Evolutionary conservation across 169 alveolate species (phyloP), one percentile per base, ranked within the genome.

Genomic region (Sarcocystis neurona): DNA sequence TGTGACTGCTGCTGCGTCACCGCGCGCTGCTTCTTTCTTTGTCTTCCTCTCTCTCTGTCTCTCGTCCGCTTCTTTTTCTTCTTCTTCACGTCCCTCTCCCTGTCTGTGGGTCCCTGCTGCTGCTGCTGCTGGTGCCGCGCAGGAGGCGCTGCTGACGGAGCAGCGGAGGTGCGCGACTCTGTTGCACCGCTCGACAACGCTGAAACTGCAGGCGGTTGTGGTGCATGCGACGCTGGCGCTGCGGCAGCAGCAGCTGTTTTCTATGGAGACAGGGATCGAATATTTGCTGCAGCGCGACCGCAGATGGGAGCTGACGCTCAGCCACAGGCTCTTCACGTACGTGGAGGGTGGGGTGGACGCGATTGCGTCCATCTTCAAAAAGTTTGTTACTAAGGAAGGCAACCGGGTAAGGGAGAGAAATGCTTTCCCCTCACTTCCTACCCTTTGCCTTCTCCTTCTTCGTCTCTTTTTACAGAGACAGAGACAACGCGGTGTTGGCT

Each of bases 271-370:
- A 4, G 88, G 87, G 41, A 68, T 90, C 60, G 82, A 79, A 32
- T 90, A 56, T 32, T 74, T 90, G 56, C 87, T 90, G 43, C 82
- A 84, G 32, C 79, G 82, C 58, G 93, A 90, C 68, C 56, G 85
- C 87, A 78, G 91, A 39, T 87, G 70, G 56, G 93, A 82, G 27
- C 84, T 85, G 41, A 46, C 85, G 27, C 84, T 74, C 66, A 87
- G 87, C 56, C 93, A 90, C 79, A 68, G 90, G 15, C 92, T 91
- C 60, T 91, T 93, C 80, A 89, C 93, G 23, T 72, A 82, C 77
- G 91, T 88, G 47, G 89, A 82, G 60, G 90, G 91, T 58, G 95
- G 94, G 32, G 90, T 80, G 27, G 92, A 88, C 34, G 89, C 87
- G 46, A 60, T 93, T 60, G 90, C 92, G 60, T 50, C 44, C 53